Percentiles rank a stretch among this genome's conserved stretches.
Conservation (phyloP, 2,329 filamentous ascomycete genomes). For the Raffaelea albimanens region DNA sequence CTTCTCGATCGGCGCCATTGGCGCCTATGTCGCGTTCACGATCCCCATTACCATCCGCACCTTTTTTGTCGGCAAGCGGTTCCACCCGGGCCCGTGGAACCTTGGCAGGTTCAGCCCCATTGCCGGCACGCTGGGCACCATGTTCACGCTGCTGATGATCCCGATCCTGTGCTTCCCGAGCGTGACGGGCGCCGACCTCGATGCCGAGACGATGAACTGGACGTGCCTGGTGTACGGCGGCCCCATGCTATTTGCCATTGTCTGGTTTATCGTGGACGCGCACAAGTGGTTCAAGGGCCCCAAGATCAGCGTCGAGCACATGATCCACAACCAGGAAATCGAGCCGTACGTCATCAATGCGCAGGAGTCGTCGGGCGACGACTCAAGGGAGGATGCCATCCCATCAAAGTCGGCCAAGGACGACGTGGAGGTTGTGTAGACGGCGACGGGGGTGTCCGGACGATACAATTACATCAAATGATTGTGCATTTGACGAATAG, state of each 20-base stretch:
- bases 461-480: too few species aligned
- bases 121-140: slow-evolving; percentile 45
- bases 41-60: slow-evolving; percentile 50
- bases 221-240: slow-evolving; percentile 57
- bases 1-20: slow-evolving; percentile 62
- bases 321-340: slow-evolving; percentile 10
- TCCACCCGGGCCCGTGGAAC: slow-evolving; percentile 60
- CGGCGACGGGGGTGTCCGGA: too few species aligned
- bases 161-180: slow-evolving; percentile 59
- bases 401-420: too few species aligned
- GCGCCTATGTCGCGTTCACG: slow-evolving; percentile 53
- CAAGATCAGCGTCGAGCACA: slow-evolving; percentile 51
- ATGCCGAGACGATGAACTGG: slow-evolving; percentile 53
- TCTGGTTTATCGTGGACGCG: slow-evolving; percentile 57
- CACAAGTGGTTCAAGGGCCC: slow-evolving; percentile 63
- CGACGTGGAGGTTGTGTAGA: too few species aligned
- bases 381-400: too few species aligned
- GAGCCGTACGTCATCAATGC: slow-evolving; percentile 10
- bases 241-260: slow-evolving; percentile 46
- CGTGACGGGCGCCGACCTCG: slow-evolving; percentile 43
- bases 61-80: slow-evolving; percentile 51
- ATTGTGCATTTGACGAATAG: too few species aligned
- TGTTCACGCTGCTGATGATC: slow-evolving; percentile 57
- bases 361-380: not conserved
- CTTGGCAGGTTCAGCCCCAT: slow-evolving; percentile 49